A percentile compares a stretch with the other conserved stretches of the same genome.
Conservation (phyloP, 306 rosid species). For the Inga laurina region DNA sequence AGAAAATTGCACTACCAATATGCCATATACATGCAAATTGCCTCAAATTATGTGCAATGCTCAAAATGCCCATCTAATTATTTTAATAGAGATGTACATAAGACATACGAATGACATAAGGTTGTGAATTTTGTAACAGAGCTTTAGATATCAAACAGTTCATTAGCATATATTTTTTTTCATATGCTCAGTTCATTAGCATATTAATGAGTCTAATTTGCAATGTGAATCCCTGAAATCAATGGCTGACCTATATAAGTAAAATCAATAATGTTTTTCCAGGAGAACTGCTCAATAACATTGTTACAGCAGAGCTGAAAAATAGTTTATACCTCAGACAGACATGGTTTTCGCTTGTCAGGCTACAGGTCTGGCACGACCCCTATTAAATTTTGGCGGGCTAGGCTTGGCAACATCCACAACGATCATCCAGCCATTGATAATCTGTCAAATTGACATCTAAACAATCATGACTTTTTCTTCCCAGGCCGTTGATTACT, state of each 20-base stretch:
- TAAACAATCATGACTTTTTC: conserved; percentile 22
- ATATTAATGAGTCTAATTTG: not conserved
- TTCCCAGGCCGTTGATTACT: not conserved
- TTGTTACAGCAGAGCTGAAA: not conserved
- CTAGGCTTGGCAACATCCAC: conserved; percentile 81
- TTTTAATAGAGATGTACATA: not conserved
- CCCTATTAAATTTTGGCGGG: conserved; percentile 52
- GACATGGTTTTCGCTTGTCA: conserved; percentile 16
- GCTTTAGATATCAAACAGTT: conserved; percentile 4
- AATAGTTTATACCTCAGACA: conserved; percentile 19
- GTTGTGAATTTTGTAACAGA: not conserved
- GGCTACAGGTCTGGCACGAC: conserved; percentile 34
- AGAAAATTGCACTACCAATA: not conserved
- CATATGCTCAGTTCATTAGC: not conserved
- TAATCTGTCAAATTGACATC: conserved; percentile 57
- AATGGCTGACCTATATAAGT: not conserved
- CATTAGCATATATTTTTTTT: not conserved
- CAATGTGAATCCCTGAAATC: not conserved
- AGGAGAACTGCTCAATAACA: conserved; percentile 5
- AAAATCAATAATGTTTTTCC: not conserved
- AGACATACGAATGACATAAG: not conserved
- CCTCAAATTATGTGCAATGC: not conserved
- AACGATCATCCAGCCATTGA: conserved; percentile 95
- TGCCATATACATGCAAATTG: not conserved
- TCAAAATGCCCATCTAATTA: not conserved